Conservation (phyloP, 805 yeast genomes). For the Ogataea haglerorum region DNA sequence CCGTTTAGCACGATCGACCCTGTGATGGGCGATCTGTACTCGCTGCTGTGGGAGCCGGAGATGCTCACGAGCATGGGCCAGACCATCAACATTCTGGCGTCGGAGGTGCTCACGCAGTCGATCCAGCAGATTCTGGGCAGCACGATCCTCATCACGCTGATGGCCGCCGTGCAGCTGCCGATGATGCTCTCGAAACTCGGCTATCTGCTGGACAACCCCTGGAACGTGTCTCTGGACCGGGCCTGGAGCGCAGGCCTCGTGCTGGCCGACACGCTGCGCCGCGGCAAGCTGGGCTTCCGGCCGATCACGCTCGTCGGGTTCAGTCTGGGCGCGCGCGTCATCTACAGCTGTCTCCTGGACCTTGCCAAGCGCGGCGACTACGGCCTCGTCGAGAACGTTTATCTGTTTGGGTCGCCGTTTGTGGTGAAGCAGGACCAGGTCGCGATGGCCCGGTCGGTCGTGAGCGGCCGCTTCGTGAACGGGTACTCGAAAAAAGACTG, state of each 20-base stretch:
- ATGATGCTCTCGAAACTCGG: conserved; percentile 87
- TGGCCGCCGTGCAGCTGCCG: conserved; percentile 91
- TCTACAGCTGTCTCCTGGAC: conserved; percentile 84
- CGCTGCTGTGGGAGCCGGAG: conserved; percentile 96
- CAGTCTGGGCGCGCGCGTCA: conserved; percentile 88
- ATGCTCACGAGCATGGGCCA: conserved; percentile 95
- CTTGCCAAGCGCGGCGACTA: conserved; percentile 80
- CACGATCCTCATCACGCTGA: conserved; percentile 80
- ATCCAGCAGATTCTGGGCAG: conserved; percentile 94
- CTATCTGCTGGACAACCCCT: conserved; percentile 89
- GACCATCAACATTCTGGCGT: conserved; percentile 88
- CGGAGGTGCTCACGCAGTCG: conserved; percentile 88
- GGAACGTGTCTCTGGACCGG: conserved; percentile 95
- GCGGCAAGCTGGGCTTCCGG: conserved; percentile 85
- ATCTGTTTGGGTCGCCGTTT: conserved; percentile 82
- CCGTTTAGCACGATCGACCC: conserved; percentile 98
- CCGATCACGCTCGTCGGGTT: conserved; percentile 93
- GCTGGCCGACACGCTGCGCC: conserved; percentile 83
- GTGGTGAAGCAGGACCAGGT: conserved; percentile 77
- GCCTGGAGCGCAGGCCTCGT: conserved; percentile 96
- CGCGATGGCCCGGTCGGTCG: conserved; percentile 75
- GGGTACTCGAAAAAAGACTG: conserved; percentile 93
- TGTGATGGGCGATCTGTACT: conserved; percentile 92
- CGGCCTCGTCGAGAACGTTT: conserved; percentile 87
- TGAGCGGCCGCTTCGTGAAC: conserved; percentile 84